Percentiles rank a stretch among this genome's conserved stretches.
phyloP scores from a whole-genome alignment of 495 filamentous ascomycete species.

The Penicillium nucicola region DNA sequence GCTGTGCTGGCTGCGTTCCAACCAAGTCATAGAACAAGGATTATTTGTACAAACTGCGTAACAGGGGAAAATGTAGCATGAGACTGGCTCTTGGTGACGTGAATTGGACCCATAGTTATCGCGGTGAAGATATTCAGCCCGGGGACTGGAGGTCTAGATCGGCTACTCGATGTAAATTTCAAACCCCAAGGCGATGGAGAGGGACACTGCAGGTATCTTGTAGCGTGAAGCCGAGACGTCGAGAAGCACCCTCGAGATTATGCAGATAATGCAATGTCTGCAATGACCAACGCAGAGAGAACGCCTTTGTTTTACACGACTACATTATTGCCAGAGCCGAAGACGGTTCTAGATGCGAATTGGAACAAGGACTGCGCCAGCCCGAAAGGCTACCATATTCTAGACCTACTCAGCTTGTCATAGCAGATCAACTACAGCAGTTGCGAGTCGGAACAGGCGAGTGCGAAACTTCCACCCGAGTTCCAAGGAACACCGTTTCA shows the following conservation, averaged over 20 bases:
- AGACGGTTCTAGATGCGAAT: not conserved
- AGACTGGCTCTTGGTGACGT: not conserved
- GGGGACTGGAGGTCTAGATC: too few species aligned
- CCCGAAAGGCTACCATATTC: not conserved
- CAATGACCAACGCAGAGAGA: not conserved
- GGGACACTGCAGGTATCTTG: too few species aligned
- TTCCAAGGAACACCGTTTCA: not conserved
- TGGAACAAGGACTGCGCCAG: not conserved
- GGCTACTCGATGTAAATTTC: too few species aligned
- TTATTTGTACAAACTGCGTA: not conserved
- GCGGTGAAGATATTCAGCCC: too few species aligned
- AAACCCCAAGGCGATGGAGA: too few species aligned
- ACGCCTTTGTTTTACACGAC: not conserved
- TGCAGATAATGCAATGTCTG: not conserved
- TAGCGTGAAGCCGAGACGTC: not conserved
- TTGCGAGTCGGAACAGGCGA: not conserved
- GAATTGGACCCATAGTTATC: not conserved
- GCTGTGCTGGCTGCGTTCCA: slow-evolving; percentile 9
- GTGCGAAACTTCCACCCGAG: not conserved
- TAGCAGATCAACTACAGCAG: not conserved
- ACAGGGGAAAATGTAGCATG: not conserved
- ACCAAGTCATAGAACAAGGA: slow-evolving; percentile 2
- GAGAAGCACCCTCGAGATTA: not conserved
- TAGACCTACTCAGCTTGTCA: not conserved
- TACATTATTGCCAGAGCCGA: not conserved